Base-by-base conservation (phyloP, 2,329 filamentous ascomycete species). In the Biscogniauxia marginata region DNA sequence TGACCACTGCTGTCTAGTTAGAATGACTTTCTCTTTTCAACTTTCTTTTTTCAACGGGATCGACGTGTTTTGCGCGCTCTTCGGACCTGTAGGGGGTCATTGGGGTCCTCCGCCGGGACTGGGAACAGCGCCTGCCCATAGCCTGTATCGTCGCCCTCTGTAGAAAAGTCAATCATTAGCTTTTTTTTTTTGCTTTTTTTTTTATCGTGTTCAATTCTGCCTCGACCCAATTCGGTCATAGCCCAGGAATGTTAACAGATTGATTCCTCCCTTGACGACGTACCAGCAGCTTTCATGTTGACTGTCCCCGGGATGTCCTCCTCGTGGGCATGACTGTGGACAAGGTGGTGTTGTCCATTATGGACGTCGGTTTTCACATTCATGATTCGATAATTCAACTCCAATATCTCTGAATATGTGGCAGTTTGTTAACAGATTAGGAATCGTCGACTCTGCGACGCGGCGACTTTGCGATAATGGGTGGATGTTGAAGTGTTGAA, bases 1-100 rank as follows among this genome's bases (percentile, higher is more conserved):
- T 4, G 79, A 70, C 84, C 83, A 86, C 74, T 83, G 44, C 48
- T 49, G 18, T 52, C 7, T n/a, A 11, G 46, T 64, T 54, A 64
- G 56, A 53, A 39, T 39, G 30, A 6, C 3, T 39, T 39, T 39
- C 11, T 39, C 13, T 39, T 39, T n/a, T 7, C 30, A 34, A 6
- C 9, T 39, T 39, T 39, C 13, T 2, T 39, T 16, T 16, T 39
- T 39, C 11, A 16, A 16, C 30, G 13, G n/a, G n/a, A n/a, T n/a
- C n/a, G n/a, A n/a, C n/a, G 9, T 6, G 13, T 39, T 16, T 7
- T 6, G 30, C 30, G 30, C 8, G 46, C 2, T 18, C 46, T 49
- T 49, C 60, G 56, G 22, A 68, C 65, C 47, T 68, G 66, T 48
- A 69, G 53, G 7, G 67, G 67, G 43, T 68, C 66, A 43, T 69